Evolutionary conservation across 208 protist species (phyloP), one percentile per base, ranked within the genome.

Genomic region (Acanthamoeba royreba): DNA sequence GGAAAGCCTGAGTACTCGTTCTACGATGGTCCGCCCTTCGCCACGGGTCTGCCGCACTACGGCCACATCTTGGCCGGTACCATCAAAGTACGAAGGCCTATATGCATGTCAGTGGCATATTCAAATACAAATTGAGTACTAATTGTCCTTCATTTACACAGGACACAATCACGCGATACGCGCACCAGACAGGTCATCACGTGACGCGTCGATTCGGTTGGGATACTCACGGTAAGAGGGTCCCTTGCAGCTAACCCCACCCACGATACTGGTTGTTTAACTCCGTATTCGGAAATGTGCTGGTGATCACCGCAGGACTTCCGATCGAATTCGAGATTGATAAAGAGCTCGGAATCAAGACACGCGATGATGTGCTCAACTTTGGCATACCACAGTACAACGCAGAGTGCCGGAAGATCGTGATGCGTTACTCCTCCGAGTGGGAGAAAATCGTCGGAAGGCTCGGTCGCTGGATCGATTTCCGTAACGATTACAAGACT

Each of bases 1-100:
- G 98, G 98, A 46, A 92, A 93, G 46, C 94, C 96, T 42, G 88
- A 97, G 22, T 98, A 94, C 86, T 94, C 96, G 35, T 99, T 99
- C 95, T 99, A 99, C 94, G 99, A 99, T 96, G 99, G 99, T 38
- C 99, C 99, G 22, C 99, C 99, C n/a, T 99, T 99, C 94, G 99
- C 99, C 43, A 99, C 99, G 40, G 99, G 99, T 0, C 95, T 99
- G 69, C 99, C 99, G 31, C 99, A 99, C 98, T 99, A 99, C 97
- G 99, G 99, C 31, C 99, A 99, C 93, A 98, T 99, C 33, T 96
- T 99, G 28, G 99, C 99, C 28, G 99, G 99, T 83, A 99, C 99
- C 66, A 99, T 99, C 95, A 99, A 99, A 94, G 97, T 98, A 85
- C 17, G 9, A 93, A 81, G 40, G 47, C 85, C 15, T 31, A 94